Evolutionary conservation across 345 rosid species (phyloP), one percentile per base, ranked within the genome.

Genomic region (Eucalyptus sp.): DNA sequence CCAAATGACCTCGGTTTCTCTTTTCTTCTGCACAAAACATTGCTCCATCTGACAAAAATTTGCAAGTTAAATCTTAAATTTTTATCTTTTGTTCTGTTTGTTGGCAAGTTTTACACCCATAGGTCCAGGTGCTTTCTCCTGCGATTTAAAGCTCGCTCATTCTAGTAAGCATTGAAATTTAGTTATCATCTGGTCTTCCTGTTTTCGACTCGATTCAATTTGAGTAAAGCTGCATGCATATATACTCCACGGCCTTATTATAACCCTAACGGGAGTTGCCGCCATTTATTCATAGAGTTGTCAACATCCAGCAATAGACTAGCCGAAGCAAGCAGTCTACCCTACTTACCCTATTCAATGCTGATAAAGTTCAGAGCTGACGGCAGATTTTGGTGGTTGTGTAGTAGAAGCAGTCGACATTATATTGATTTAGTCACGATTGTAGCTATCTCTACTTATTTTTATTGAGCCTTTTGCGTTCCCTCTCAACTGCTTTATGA

Each of bases 21-120:
- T 68, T 37, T 68, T 68, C 68, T 68, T 10, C 44, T 68, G 24
- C 80, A 3, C 41, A 33, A 33, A 68, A 17, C 43, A 18, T 68
- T 5, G 41, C 24, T 33, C 0, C 43, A 17, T 0, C 0, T 8
- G 43, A 68, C 80, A 33, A n/a, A n/a, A 33, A 33, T 68, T 68
- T 3, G 13, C 44, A 17, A 68, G 43, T 68, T 16, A 33, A 4
- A 31, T 31, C 41, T 31, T 6, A 16, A 33, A 31, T 8, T 18
- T 16, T 33, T 5, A 17, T 33, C 80, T 68, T 17, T 68, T 68
- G 22, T 68, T 17, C 80, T 68, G 24, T 33, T 9, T 68, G 24
- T 33, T 9, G 80, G 44, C 12, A 33, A 68, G 11, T 68, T 15
- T 33, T 16, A 33, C 80, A 68, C 12, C 80, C 80, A 68, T 16